These are phyloP conservation scores for Psilocybe cyanescens DNA, from an alignment of 768 basidiomycete genomes.

Conservation along the genomic window DNA sequence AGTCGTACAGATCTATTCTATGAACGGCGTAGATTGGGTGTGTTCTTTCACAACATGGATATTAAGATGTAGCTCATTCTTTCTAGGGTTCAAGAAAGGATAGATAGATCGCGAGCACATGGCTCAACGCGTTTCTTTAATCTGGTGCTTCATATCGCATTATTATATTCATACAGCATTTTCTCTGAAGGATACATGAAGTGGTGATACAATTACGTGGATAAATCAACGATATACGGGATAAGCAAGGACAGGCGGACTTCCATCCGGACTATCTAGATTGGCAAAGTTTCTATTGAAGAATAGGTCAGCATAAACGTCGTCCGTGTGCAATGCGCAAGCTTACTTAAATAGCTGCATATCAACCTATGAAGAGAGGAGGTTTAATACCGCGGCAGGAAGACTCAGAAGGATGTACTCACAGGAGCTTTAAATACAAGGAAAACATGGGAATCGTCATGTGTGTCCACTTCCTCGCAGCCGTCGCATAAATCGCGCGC, in stretches of 20 bases:
- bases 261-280: slow-evolving; percentile 55
- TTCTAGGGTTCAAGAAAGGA: slow-evolving; percentile 73
- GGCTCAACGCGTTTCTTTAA: no score
- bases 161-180: slow-evolving; percentile 7
- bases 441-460: slow-evolving; percentile 83
- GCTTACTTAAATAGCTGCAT: slow-evolving; percentile 75
- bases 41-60: slow-evolving; percentile 20
- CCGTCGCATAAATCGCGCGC: slow-evolving; percentile 83
- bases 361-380: slow-evolving; percentile 53
- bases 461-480: slow-evolving; percentile 82
- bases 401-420: slow-evolving; percentile 21
- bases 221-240: slow-evolving; percentile 54
- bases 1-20: slow-evolving; percentile 93
- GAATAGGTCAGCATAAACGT: slow-evolving; percentile 10
- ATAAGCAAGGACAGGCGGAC: slow-evolving; percentile 64
- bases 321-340: not conserved
- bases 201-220: slow-evolving; percentile 13
- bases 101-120: slow-evolving; percentile 24
- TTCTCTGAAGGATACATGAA: slow-evolving; percentile 11
- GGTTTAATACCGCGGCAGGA: not conserved
- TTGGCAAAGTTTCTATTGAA: slow-evolving; percentile 52
- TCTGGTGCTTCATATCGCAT: not conserved
- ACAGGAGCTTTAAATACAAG: slow-evolving; percentile 87
- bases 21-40: slow-evolving; percentile 84
- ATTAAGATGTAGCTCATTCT: not conserved